Conservation (phyloP, 257 asterid species). For the Eustoma russellianum region DNA sequence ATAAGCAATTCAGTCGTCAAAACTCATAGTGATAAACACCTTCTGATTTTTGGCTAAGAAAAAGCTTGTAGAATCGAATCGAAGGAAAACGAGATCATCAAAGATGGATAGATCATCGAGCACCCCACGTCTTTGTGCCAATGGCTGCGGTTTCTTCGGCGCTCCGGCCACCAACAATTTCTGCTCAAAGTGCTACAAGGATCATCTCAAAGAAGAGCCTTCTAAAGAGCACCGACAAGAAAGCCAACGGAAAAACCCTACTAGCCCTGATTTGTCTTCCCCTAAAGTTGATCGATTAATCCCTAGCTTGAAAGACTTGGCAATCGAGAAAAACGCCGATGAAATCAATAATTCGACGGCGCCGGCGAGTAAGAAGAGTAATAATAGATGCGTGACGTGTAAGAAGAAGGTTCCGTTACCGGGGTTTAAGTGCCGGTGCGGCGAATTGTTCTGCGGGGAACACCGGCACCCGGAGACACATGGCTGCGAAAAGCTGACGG, state of each 20-base stretch:
- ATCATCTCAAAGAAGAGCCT: neutral
- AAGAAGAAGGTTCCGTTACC: constrained; percentile 16
- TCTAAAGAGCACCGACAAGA: neutral
- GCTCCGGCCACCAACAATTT: neutral
- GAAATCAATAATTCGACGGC: neutral
- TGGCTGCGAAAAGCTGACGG: constrained; percentile 10
- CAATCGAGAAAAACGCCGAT: too few relatives aligned
- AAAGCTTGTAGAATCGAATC: too few relatives aligned
- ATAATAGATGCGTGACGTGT: constrained; percentile 20
- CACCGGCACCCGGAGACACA: constrained; percentile 32
- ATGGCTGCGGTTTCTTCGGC: neutral
- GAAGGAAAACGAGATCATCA: too few relatives aligned
- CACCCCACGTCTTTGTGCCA: neutral
- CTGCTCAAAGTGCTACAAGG: neutral
- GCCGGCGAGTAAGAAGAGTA: neutral
- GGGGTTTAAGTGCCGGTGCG: constrained; percentile 27
- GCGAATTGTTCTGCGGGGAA: constrained; percentile 14
- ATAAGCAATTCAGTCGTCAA: too few relatives aligned
- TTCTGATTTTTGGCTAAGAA: too few relatives aligned
- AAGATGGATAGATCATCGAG: too few relatives aligned
- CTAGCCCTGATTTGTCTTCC: neutral
- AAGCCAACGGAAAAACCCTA: too few relatives aligned
- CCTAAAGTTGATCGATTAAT: too few relatives aligned
- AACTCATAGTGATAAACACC: too few relatives aligned
- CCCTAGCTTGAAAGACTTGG: neutral